phyloP scores from a whole-genome alignment of 768 basidiomycete genomes.

The Galerina sulciceps region DNA sequence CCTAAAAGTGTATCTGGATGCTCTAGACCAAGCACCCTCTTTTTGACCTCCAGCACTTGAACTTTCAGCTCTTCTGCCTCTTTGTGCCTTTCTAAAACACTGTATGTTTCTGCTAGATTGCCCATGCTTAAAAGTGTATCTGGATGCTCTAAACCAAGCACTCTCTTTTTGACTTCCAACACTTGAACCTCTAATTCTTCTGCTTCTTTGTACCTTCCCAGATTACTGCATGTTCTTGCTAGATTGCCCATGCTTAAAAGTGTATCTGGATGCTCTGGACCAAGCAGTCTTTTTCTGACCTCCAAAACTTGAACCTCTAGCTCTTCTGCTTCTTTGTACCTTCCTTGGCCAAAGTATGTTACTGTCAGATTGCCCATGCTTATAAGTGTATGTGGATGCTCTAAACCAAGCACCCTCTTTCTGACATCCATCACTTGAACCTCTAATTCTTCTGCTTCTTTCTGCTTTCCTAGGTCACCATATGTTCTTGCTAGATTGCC shows the following conservation, averaged over 20 bases:
- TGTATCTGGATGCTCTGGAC: neutral
- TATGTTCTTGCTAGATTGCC: neutral
- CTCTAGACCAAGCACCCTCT: neutral
- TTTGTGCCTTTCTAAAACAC: neutral
- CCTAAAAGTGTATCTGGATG: neutral
- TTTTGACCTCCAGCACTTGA: neutral
- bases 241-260: neutral
- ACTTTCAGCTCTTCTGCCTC: neutral
- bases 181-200: neutral
- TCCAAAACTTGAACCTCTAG: neutral
- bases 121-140: constrained; percentile 3
- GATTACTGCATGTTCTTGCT: neutral
- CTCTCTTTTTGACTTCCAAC: neutral
- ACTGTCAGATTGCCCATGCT: neutral
- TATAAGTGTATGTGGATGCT: neutral
- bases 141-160: constrained; percentile 9
- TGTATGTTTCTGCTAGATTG: neutral
- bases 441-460: neutral
- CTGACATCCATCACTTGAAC: neutral
- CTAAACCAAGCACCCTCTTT: neutral
- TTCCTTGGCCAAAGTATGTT: neutral
- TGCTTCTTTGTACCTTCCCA: neutral
- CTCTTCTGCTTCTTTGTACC: neutral
- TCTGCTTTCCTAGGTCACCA: too few relatives aligned
- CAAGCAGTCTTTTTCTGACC: too few relatives aligned